A percentile compares a stretch with the other conserved stretches of the same genome.
Evolutionary conservation across 2,329 filamentous ascomycete species (phyloP).

Genomic region (Colletotrichum chrysophilum): DNA sequence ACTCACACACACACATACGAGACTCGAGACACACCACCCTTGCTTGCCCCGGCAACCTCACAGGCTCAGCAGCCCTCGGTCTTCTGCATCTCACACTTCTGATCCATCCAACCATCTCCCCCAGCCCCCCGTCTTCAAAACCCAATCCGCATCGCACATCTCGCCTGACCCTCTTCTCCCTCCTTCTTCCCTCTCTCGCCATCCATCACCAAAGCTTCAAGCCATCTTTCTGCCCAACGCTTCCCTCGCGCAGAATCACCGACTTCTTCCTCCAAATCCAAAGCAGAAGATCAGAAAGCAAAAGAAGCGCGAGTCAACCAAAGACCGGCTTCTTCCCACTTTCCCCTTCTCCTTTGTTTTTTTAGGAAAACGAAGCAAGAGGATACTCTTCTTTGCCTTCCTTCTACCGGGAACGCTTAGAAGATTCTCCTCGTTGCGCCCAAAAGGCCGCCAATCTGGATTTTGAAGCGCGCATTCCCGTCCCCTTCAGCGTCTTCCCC

Average conservation of each 20-base stretch:
- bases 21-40: conserved; percentile 10
- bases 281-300: conserved; percentile 22
- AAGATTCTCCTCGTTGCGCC: conserved; percentile 66
- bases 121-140: conserved; percentile 26
- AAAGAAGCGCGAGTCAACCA: conserved; percentile 23
- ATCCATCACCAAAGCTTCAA: conserved; percentile 22
- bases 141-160: conserved; percentile 25
- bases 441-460: conserved; percentile 94
- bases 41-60: conserved; percentile 21
- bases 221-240: not conserved
- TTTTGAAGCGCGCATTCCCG: conserved; percentile 99
- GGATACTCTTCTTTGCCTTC: conserved; percentile 72
- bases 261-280: conserved; percentile 17
- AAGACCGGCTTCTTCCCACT: conserved; percentile 33
- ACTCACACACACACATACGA: not conserved
- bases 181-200: conserved; percentile 22
- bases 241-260: not conserved
- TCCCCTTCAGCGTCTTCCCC: conserved; percentile 99
- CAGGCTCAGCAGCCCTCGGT: not conserved
- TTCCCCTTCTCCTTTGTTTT: conserved; percentile 56
- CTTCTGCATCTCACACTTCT: conserved; percentile 10
- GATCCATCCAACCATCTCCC: conserved; percentile 18
- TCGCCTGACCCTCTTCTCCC: conserved; percentile 21
- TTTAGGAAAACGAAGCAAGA: conserved; percentile 66
- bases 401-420: conserved; percentile 65